Conservation (phyloP, 2,329 filamentous ascomycete genomes). For the Pleomassaria siparia region DNA sequence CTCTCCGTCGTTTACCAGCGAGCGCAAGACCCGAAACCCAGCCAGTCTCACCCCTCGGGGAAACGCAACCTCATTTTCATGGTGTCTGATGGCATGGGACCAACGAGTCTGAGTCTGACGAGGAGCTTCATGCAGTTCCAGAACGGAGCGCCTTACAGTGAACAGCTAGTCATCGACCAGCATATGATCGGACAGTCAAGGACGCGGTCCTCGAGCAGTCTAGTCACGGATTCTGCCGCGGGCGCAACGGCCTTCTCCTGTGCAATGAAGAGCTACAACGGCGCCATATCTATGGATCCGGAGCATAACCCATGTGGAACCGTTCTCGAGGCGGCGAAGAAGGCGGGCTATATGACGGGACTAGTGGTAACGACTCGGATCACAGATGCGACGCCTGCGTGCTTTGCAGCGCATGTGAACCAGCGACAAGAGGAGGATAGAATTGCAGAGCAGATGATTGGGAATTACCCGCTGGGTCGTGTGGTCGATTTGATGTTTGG, state of each 20-base stretch:
- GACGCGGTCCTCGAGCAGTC: conserved; percentile 78
- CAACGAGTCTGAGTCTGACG: conserved; percentile 83
- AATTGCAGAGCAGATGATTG: conserved; percentile 90
- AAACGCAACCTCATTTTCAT: conserved; percentile 98
- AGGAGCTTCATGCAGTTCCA: conserved; percentile 81
- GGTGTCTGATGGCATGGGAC: conserved; percentile 99
- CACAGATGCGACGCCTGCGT: conserved; percentile 94
- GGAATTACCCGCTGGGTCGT: conserved; percentile 80
- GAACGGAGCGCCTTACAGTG: conserved; percentile 69
- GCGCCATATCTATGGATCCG: conserved; percentile 86
- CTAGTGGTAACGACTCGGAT: conserved; percentile 93
- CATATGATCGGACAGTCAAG: conserved; percentile 89
- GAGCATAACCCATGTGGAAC: conserved; percentile 87
- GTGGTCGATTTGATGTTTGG: conserved; percentile 92
- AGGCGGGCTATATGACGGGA: conserved; percentile 87
- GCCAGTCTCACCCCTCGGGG: conserved; percentile 47
- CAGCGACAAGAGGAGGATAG: conserved; percentile 79
- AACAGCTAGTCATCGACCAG: conserved; percentile 78
- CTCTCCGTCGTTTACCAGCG: conserved; percentile 80
- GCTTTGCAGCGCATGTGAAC: conserved; percentile 87
- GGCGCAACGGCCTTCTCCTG: conserved; percentile 96
- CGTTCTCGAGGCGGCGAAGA: conserved; percentile 89
- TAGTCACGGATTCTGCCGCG: conserved; percentile 95
- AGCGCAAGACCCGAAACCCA: conserved; percentile 40
- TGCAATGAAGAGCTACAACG: conserved; percentile 92